Base-by-base conservation (phyloP, 2,329 filamentous ascomycete genomes). In the Botryotinia convoluta region DNA sequence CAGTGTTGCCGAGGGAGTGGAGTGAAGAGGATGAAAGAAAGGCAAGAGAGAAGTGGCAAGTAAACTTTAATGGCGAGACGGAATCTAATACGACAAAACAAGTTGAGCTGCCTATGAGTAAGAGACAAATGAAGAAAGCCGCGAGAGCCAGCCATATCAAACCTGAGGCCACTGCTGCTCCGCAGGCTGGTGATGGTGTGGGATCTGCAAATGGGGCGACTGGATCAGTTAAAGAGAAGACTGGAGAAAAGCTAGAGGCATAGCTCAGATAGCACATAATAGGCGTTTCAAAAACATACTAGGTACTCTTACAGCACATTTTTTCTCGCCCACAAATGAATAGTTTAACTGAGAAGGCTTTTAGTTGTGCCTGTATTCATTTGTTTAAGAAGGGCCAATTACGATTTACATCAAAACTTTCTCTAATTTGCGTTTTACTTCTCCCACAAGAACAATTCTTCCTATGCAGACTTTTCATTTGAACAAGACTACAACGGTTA, bases 1-100 rank as follows among this genome's bases (percentile, higher is more conserved):
- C 96, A 0, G 85, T 96, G 4, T 83, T 99, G 74, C 95, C 96
- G n/a, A 87, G 90, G 61, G 91, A 93, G 75, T 99, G 96, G 96
- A 91, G 86, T 0, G 91, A 89, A 51, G 92, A 92, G 74, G 93
- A 97, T 77, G 96, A 99, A 83, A 87, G 87, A 45, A 86, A 87
- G 44, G 90, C 91, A 69, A 83, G 87, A 76, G 85, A 87, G 70
- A 88, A 87, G 75, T 94, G 90, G 88, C 69, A 65, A 20, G 72
- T 78, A 10, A 74, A 74, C 59, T 68, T 74, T 26, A 72, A 32
- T 44, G 37, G 79, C 12, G 76, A 79, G 32, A 71, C 61, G n/a
- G 76, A 76, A 39, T 45, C 73, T 45, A 73, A 74, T 39, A 72
- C n/a, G 22, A 69, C 74, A 61, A 57, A 71, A 63, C 69, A 72